phyloP scores from a whole-genome alignment of 2,329 filamentous ascomycete genomes.

The Aspergillus carbonarius region DNA sequence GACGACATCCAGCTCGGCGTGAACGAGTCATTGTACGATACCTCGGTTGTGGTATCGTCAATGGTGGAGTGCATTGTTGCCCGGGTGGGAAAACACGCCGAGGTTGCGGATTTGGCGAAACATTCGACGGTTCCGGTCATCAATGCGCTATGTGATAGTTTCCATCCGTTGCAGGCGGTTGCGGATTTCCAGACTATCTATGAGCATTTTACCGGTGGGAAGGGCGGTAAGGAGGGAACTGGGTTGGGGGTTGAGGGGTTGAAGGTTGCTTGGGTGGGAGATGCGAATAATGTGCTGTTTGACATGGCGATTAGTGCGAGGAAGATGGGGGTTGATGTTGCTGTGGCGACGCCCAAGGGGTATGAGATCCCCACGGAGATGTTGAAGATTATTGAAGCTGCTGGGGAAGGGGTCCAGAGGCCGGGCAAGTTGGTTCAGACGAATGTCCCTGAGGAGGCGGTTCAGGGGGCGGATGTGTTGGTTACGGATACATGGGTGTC shows the following conservation, averaged over 20 bases:
- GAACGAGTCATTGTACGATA: slow-evolving; percentile 95
- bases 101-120: slow-evolving; percentile 68
- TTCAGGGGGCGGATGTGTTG: slow-evolving; percentile 82
- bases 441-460: slow-evolving; percentile 75
- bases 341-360: slow-evolving; percentile 81
- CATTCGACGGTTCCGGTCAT: slow-evolving; percentile 77
- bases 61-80: slow-evolving; percentile 84
- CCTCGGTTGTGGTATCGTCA: slow-evolving; percentile 86
- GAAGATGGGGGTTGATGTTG: slow-evolving; percentile 82
- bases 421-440: slow-evolving; percentile 73
- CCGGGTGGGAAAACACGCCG: slow-evolving; percentile 73
- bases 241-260: slow-evolving; percentile 73
- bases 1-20: slow-evolving; percentile 93
- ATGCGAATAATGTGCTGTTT: slow-evolving; percentile 95
- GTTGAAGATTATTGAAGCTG: slow-evolving; percentile 67
- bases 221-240: slow-evolving; percentile 33
- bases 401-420: slow-evolving; percentile 56
- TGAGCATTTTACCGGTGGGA: slow-evolving; percentile 61
- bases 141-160: slow-evolving; percentile 84
- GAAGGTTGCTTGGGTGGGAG: slow-evolving; percentile 94
- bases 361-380: slow-evolving; percentile 79
- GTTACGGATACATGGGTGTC: slow-evolving; percentile 98
- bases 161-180: slow-evolving; percentile 90
- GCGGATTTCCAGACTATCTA: slow-evolving; percentile 90
- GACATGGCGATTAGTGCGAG: slow-evolving; percentile 84